A percentile compares a stretch with the other conserved stretches of the same genome.
These are phyloP conservation scores for Coprinopsis sp. DNA, from an alignment of 768 basidiomycete species.

Conservation along the genomic window DNA sequence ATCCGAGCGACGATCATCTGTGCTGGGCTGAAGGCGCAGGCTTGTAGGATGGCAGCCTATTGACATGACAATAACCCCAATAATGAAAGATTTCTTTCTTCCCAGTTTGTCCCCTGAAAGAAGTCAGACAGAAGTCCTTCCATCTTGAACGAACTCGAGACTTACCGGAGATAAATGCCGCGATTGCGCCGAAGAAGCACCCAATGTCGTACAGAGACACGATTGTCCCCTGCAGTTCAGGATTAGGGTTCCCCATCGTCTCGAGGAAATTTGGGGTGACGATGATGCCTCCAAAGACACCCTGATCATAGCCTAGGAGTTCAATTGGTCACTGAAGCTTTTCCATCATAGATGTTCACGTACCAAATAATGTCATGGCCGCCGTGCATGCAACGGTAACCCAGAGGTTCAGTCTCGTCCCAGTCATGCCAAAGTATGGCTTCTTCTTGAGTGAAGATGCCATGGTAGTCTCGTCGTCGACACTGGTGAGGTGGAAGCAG, in stretches of 20 bases:
- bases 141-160: too few relatives aligned
- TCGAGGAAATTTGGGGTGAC: slow-evolving; percentile 42
- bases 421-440: slow-evolving; percentile 43
- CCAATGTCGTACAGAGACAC: slow-evolving; percentile 50
- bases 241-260: slow-evolving; percentile 43
- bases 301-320: slow-evolving; percentile 44
- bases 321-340: neutral
- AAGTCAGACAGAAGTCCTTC: too few relatives aligned
- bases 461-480: neutral
- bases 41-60: slow-evolving; percentile 49
- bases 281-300: slow-evolving; percentile 50
- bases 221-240: slow-evolving; percentile 43
- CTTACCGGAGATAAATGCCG: slow-evolving; percentile 36
- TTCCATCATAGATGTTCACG: slow-evolving; percentile 8
- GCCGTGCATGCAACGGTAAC: slow-evolving; percentile 47
- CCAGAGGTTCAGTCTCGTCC: slow-evolving; percentile 40
- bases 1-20: slow-evolving; percentile 48
- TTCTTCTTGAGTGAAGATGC: slow-evolving; percentile 5
- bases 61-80: slow-evolving; percentile 49
- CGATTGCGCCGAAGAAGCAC: slow-evolving; percentile 44
- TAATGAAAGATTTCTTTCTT: slow-evolving; percentile 43
- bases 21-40: slow-evolving; percentile 37
- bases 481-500: too few relatives aligned
- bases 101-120: slow-evolving; percentile 36
- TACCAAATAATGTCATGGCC: slow-evolving; percentile 49